Base-by-base conservation (phyloP, 768 basidiomycete species). In the Pleurotus salmoneostramineus region DNA sequence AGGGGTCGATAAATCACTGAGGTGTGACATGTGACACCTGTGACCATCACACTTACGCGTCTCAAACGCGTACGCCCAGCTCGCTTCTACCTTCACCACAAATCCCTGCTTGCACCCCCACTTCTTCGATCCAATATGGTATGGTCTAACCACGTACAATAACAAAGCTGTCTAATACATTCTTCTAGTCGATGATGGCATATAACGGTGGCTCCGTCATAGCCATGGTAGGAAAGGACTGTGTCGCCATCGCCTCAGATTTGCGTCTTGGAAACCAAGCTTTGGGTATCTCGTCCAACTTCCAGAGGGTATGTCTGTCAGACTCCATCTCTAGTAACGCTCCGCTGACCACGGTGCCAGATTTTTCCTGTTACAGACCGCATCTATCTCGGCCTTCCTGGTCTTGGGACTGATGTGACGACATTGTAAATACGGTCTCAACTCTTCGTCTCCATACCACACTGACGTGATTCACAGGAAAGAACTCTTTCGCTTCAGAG, bases 191-290 rank as follows among this genome's bases (percentile, higher is more conserved):
- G 68, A 86, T 90, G 65, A 90, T 96, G 91, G 83, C 93, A 74
- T 79, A 87, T 61, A 98, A 97, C 81, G 95, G 95, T 78, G 97
- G 97, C 76, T 97, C 95, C 76, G 93, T 96, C 66, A 83, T 99
- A 74, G 97, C 97, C 78, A 99, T 99, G 97, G 89, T 90, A 59
- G 97, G 97, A 62, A 98, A 98, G 76, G 90, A 94, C 65, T 99
- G 97, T 72, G 97, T 99, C 50, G 97, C 97, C 55, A 98, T 98
- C 74, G 97, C 96, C 31, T 93, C 90, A 56, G 97, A 99, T 76
- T 69, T 96, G 64, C 85, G 96, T 61, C 77, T 98, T 56, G 97
- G 97, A 59, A 91, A 88, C 62, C 89, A 94, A 69, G 83, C 91
- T 5, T 70, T 95, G 65, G 87, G 91, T 36, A 85, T 98, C 50